Conservation (phyloP, 2,329 filamentous ascomycete species). For the Meredithiella fracta region DNA sequence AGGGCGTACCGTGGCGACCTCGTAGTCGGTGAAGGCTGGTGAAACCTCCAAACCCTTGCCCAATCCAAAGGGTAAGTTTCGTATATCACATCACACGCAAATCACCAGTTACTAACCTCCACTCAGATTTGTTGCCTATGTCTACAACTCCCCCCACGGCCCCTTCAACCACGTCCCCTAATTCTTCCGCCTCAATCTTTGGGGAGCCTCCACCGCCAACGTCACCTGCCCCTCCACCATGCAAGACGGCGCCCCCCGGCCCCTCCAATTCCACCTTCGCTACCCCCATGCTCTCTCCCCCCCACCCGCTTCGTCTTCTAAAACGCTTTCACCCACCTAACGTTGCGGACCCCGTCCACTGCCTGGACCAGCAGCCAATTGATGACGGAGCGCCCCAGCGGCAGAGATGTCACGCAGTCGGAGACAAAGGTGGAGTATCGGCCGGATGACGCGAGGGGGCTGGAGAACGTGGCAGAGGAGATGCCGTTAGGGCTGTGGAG, state of each 20-base stretch:
- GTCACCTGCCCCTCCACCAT: conserved; percentile 51
- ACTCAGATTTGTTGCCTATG: conserved; percentile 38
- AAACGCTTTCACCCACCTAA: conserved; percentile 36
- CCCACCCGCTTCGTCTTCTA: conserved; percentile 29
- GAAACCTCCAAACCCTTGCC: conserved; percentile 41
- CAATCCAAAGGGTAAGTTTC: conserved; percentile 33
- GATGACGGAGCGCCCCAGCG: conserved; percentile 59
- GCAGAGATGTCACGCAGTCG: conserved; percentile 51
- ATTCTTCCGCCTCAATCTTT: conserved; percentile 42
- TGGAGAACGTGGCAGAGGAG: background rate
- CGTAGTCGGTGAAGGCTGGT: conserved; percentile 51
- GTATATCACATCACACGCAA: background rate
- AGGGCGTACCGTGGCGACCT: conserved; percentile 42
- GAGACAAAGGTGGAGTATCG: conserved; percentile 40
- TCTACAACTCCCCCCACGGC: conserved; percentile 37
- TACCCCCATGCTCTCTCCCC: conserved; percentile 18
- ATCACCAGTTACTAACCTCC: background rate
- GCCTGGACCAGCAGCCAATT: conserved; percentile 62
- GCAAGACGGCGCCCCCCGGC: conserved; percentile 43
- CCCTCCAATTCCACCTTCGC: conserved; percentile 30
- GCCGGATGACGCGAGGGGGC: background rate
- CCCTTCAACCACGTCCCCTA: conserved; percentile 40
- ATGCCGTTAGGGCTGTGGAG: conserved; percentile 38
- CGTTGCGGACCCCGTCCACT: conserved; percentile 28
- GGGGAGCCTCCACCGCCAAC: conserved; percentile 41